Conservation (phyloP, 1,284 basidiomycete genomes). For the Pseudozyma sp. region DNA sequence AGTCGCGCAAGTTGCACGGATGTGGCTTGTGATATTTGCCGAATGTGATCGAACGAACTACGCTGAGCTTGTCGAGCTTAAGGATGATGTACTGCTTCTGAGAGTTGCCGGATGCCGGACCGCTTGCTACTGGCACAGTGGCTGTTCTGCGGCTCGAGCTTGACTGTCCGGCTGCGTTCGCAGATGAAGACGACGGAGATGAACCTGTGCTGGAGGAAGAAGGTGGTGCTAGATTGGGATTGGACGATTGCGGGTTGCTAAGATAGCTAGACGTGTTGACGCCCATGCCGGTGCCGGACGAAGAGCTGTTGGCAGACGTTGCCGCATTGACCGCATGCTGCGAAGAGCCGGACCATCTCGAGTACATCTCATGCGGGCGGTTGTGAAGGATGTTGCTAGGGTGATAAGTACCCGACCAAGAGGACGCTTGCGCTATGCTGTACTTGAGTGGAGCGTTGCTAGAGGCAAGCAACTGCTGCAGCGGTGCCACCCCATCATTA, state of each 20-base stretch:
- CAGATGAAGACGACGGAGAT: constrained; percentile 21
- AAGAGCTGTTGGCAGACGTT: constrained; percentile 20
- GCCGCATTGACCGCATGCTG: constrained; percentile 34
- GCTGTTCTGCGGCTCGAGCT: constrained; percentile 8
- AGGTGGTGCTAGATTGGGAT: constrained; percentile 16
- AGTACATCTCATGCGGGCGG: constrained; percentile 55
- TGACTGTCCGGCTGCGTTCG: constrained; percentile 10
- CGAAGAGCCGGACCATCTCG: constrained; percentile 58
- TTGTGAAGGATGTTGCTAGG: constrained; percentile 62
- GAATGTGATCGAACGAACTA: constrained; percentile 66
- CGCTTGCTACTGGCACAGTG: constrained; percentile 12
- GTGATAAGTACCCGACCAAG: constrained; percentile 61
- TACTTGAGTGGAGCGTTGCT: constrained; percentile 42
- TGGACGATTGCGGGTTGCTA: constrained; percentile 12
- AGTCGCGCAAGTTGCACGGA: constrained; percentile 68
- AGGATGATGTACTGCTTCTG: constrained; percentile 67
- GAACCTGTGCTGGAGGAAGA: constrained; percentile 26
- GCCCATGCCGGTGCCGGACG: constrained; percentile 31
- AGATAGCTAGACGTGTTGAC: constrained; percentile 21
- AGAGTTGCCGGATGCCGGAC: constrained; percentile 2
- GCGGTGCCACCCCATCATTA: constrained; percentile 22
- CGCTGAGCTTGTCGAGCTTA: constrained; percentile 60
- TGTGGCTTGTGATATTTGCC: constrained; percentile 69
- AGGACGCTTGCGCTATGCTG: constrained; percentile 56
- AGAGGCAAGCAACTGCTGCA: constrained; percentile 39